A percentile compares a stretch with the other conserved stretches of the same genome.
These are phyloP conservation scores for Solanum sparsipilum DNA, from an alignment of 257 asterid genomes.

Conservation along the genomic window DNA sequence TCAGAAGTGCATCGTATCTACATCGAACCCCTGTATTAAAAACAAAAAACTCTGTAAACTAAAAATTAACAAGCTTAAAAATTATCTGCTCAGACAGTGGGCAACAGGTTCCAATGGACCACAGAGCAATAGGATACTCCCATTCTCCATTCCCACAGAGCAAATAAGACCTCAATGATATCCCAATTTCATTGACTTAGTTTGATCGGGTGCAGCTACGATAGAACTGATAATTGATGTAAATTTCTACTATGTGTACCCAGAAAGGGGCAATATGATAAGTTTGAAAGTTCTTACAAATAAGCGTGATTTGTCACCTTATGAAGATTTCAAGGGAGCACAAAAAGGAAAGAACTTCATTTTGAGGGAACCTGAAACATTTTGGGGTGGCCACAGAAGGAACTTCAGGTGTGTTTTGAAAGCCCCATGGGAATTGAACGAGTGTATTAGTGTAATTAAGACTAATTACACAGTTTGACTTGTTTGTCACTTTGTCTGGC, in stretches of 20 bases:
- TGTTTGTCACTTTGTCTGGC: not conserved
- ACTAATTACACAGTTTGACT: not conserved
- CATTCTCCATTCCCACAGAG: not conserved
- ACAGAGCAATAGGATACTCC: not conserved
- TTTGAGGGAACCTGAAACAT: not conserved
- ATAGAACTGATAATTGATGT: not conserved
- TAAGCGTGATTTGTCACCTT: not conserved
- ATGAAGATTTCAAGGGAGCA: not conserved
- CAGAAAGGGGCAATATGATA: not conserved
- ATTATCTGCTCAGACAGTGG: not conserved
- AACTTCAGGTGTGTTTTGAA: not conserved
- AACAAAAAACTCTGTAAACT: not conserved
- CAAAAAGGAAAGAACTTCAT: not conserved
- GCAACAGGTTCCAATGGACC: not conserved
- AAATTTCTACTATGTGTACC: not conserved
- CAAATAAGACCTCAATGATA: not conserved
- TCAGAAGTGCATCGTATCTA: constrained; percentile 39
- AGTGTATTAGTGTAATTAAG: not conserved
- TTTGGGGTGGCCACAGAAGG: not conserved
- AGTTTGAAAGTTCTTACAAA: not conserved
- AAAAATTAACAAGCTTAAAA: not conserved
- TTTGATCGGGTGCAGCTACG: not conserved
- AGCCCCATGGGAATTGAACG: not conserved
- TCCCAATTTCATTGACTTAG: not conserved
- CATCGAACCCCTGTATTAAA: constrained; percentile 48